These are phyloP conservation scores for Linum tenue DNA, from an alignment of 345 rosid genomes.

Conservation along the genomic window DNA sequence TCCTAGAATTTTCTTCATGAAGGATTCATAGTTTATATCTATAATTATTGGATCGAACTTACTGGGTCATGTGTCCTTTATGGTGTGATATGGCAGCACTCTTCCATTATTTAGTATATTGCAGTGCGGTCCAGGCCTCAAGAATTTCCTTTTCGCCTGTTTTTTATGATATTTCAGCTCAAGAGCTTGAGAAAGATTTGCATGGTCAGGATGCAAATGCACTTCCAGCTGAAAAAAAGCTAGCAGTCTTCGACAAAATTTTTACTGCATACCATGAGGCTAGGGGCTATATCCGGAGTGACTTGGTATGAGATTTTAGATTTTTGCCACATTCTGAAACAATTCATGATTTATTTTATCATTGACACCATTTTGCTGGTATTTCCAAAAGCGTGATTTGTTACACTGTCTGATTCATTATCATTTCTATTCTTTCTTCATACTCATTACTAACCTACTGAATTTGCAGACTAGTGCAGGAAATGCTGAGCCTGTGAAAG, in stretches of 20 bases:
- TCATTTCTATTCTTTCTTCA: constrained; percentile 1
- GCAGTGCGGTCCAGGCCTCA: neutral
- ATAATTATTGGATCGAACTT: neutral
- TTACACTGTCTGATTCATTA: neutral
- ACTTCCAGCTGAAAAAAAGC: constrained; percentile 70
- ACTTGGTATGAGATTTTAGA: constrained; percentile 49
- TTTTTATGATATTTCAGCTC: constrained; percentile 45
- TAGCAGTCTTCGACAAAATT: constrained; percentile 66
- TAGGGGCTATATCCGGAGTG: constrained; percentile 80
- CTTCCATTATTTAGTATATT: neutral
- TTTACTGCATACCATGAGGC: constrained; percentile 94
- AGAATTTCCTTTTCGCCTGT: neutral
- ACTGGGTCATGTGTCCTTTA: constrained; percentile 5
- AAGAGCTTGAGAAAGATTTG: constrained; percentile 95
- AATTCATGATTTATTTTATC: neutral
- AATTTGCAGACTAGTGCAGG: constrained; percentile 73
- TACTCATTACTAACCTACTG: constrained; percentile 17
- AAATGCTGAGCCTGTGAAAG: constrained; percentile 81
- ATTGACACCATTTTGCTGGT: neutral
- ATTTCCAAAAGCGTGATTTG: neutral
- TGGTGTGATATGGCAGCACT: neutral
- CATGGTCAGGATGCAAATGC: constrained; percentile 62
- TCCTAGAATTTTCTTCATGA: neutral
- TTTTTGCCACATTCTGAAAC: neutral
- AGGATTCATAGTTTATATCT: neutral